Conservation (phyloP, 2,329 filamentous ascomycete genomes). For the Xylaria sp. region DNA sequence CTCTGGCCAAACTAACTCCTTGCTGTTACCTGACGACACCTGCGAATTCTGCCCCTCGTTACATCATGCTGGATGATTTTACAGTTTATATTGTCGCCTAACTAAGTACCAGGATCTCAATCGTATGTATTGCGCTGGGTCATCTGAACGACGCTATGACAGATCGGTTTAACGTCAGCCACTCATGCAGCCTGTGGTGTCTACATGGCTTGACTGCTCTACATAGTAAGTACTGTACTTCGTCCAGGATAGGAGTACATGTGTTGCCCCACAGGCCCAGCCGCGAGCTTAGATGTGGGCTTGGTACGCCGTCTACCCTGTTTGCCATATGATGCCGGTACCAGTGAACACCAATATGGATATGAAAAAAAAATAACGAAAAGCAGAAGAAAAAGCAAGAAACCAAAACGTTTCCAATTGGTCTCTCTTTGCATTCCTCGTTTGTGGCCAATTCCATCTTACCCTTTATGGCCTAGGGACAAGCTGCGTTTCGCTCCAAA, state of each 20-base stretch:
- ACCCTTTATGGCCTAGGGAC: constrained; percentile 31
- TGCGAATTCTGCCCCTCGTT: constrained; percentile 2
- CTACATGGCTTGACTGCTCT: neutral
- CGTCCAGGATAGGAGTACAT: constrained; percentile 15
- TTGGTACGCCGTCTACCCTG: constrained; percentile 17
- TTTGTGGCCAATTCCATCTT: constrained; percentile 12
- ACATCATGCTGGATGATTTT: constrained; percentile 8
- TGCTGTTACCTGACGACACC: constrained; percentile 17
- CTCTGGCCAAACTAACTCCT: neutral
- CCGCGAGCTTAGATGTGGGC: constrained; percentile 26
- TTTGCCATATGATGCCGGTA: constrained; percentile 28
- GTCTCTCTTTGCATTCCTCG: constrained; percentile 5
- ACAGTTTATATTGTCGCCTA: constrained; percentile 16
- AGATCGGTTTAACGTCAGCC: constrained; percentile 28
- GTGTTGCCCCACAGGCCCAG: constrained; percentile 31
- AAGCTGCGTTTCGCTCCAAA: constrained; percentile 19
- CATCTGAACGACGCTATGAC: constrained; percentile 32
- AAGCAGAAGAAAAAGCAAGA: constrained; percentile 15
- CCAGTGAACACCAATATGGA: constrained; percentile 21
- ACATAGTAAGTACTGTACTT: constrained; percentile 24
- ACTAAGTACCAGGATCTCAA: constrained; percentile 23
- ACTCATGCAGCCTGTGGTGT: constrained; percentile 24
- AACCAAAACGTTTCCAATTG: constrained; percentile 10
- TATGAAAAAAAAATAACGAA: constrained; percentile 4
- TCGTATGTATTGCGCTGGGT: constrained; percentile 25